Base-by-base conservation (phyloP, 768 basidiomycete species). In the Tremella fuciformis region DNA sequence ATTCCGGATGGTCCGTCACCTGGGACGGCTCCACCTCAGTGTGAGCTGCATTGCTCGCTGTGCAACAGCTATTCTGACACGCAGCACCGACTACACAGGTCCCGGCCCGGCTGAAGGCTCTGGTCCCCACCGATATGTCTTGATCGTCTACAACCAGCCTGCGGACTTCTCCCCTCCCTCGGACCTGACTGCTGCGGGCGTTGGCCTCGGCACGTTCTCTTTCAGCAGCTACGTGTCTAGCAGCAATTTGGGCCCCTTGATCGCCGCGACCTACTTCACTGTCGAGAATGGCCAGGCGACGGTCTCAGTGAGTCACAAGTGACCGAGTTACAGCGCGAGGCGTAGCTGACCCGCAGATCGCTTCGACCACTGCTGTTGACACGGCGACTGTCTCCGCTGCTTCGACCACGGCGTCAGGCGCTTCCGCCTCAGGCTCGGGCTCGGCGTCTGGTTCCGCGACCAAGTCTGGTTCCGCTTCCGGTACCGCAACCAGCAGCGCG, bases 61-160 rank as follows among this genome's bases (percentile, higher is more conserved):
- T n/a, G 26, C 50, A 19, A 15, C n/a, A 25, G 29, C 6, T n/a
- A 34, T 47, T 15, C 48, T 34, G 11, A 22, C 56, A 22, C 29
- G 15, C 37, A 82, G 88, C 64, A 88, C 86, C 9, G 76, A 78
- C 40, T 90, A 89, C 69, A 84, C 84, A 50, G 86, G 87, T 15
- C 88, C 88, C 53, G 82, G 81, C 54, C 88, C 88, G 54, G 78
- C 85, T 18, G 72, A 80, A 24, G 87, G 87, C 26, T 84, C 83
- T 58, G 88, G 89, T 41, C 80, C 87, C 53, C 89, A 90, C 76
- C 83, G 88, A 73, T 90, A 89, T 73, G 84, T 83, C 16, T 71
- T 90, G 62, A 76, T 86, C 57, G 75, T 89, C 40, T 85, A 84
- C 75, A 70, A 77, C 8, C 89, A 90, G 71, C 84, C 86, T 8